These are phyloP conservation scores for Thermochaetoides thermophila DNA, from an alignment of 495 filamentous ascomycete genomes.

Conservation along the genomic window DNA sequence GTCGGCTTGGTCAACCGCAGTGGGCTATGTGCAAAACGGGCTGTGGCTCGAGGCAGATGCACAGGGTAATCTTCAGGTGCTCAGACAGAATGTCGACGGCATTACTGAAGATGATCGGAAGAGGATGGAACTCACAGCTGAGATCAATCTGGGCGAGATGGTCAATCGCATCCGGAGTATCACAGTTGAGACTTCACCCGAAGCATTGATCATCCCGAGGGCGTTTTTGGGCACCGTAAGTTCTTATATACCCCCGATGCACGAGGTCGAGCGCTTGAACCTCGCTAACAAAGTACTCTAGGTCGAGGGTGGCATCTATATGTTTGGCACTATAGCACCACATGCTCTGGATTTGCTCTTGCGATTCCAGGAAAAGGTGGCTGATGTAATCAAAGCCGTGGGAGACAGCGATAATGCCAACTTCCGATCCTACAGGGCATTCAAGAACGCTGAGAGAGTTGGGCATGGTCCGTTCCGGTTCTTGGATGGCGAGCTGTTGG, in stretches of 20 bases:
- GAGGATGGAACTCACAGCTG: conserved; percentile 57
- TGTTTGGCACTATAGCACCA: conserved; percentile 63
- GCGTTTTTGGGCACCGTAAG: conserved; percentile 85
- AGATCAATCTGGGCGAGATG: conserved; percentile 79
- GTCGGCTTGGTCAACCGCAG: conserved; percentile 66
- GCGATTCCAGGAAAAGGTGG: conserved; percentile 57
- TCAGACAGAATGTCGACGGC: conserved; percentile 54
- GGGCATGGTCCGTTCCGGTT: conserved; percentile 71
- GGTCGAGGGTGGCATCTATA: conserved; percentile 84
- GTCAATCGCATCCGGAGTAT: conserved; percentile 61
- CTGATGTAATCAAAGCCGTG: conserved; percentile 43
- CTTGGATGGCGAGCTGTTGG: conserved; percentile 83
- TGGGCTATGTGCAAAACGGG: conserved; percentile 50
- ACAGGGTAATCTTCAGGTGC: conserved; percentile 72
- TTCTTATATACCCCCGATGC: no score
- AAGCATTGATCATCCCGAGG: conserved; percentile 55
- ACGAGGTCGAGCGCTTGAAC: no score
- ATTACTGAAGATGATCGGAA: conserved; percentile 59
- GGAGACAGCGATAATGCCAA: conserved; percentile 59
- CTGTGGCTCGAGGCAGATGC: conserved; percentile 69
- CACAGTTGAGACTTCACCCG: conserved; percentile 41
- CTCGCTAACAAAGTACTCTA: no score
- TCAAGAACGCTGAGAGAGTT: conserved; percentile 52
- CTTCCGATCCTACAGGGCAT: conserved; percentile 72
- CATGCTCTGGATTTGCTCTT: conserved; percentile 66